phyloP scores from a whole-genome alignment of 495 filamentous ascomycete species.

The Mytilinidion resinicola region DNA sequence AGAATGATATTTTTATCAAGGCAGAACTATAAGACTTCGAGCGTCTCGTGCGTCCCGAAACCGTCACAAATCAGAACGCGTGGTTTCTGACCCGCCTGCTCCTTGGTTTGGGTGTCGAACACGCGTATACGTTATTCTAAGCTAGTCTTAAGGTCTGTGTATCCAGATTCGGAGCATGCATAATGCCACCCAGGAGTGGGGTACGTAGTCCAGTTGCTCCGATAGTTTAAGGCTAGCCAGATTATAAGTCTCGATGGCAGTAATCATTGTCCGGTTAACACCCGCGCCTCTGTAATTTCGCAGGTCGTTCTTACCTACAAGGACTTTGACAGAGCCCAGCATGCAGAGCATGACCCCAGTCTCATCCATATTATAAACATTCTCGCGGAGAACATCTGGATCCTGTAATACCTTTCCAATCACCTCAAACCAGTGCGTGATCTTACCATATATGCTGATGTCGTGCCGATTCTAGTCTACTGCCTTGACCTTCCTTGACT shows the following conservation, averaged over 20 bases:
- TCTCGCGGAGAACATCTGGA: conserved; percentile 2
- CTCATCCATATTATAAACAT: too few species aligned
- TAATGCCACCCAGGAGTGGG: conserved; percentile 33
- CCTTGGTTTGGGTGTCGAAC: conserved; percentile 28
- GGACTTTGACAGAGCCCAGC: conserved; percentile 35
- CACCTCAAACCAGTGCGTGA: conserved; percentile 3
- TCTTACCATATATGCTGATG: conserved; percentile 16
- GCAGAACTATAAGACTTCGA: too few species aligned
- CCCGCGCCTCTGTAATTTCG: too few species aligned
- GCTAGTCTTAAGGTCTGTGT: conserved; percentile 24
- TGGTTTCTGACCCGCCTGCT: conserved; percentile 2
- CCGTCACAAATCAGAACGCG: conserved; percentile 7
- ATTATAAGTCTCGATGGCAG: too few species aligned
- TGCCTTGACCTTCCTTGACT: conserved; percentile 23
- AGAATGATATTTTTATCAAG: too few species aligned
- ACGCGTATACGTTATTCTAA: conserved; percentile 34
- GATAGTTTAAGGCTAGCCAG: too few species aligned
- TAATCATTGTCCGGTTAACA: too few species aligned
- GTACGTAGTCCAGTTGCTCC: conserved; percentile 29
- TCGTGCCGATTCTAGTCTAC: conserved; percentile 26
- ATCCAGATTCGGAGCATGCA: conserved; percentile 3
- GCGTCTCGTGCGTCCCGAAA: too few species aligned
- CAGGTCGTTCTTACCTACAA: conserved; percentile 32
- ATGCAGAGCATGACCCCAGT: conserved; percentile 33
- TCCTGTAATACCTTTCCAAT: conserved; percentile 2